Percentiles rank a stretch among this genome's conserved stretches.
Evolutionary conservation across 768 basidiomycete genomes (phyloP).

Genomic region (Termitomyces sp.): DNA sequence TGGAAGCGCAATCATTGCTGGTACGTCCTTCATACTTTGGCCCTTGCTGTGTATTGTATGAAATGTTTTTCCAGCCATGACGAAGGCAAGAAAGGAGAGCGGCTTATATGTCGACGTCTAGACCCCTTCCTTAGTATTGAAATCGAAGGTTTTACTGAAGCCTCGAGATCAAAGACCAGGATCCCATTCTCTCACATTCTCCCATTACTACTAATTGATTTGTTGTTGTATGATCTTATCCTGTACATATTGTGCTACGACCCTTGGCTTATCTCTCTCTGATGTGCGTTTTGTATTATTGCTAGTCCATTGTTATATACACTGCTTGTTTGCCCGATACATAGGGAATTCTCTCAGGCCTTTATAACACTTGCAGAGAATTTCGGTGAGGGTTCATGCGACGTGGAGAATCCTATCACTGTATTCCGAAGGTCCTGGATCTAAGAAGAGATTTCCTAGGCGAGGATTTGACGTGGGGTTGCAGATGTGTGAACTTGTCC

Average conservation of each 20-base stretch:
- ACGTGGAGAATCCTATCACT: too few species aligned
- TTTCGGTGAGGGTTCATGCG: too few species aligned
- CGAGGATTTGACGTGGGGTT: background rate
- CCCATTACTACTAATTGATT: background rate
- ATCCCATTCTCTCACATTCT: background rate
- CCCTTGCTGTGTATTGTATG: background rate
- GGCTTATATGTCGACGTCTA: slow-evolving; percentile 51
- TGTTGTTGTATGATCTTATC: slow-evolving; percentile 4
- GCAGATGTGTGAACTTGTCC: background rate
- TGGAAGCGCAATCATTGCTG: slow-evolving; percentile 93
- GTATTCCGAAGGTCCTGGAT: background rate
- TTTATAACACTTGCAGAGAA: background rate
- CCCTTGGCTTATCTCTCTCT: background rate
- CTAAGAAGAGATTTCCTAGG: too few species aligned
- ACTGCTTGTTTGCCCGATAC: background rate
- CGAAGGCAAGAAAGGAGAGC: slow-evolving; percentile 69
- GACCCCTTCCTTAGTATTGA: slow-evolving; percentile 2
- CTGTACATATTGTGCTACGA: background rate
- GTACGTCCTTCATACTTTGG: slow-evolving; percentile 16
- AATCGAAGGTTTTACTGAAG: background rate
- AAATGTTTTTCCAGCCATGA: slow-evolving; percentile 62
- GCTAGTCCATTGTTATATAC: background rate
- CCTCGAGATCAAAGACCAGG: background rate
- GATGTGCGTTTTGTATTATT: slow-evolving; percentile 4
- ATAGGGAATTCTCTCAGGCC: background rate